phyloP scores from a whole-genome alignment of 2,329 filamentous ascomycete genomes.

The Diaporthe ilicicola region DNA sequence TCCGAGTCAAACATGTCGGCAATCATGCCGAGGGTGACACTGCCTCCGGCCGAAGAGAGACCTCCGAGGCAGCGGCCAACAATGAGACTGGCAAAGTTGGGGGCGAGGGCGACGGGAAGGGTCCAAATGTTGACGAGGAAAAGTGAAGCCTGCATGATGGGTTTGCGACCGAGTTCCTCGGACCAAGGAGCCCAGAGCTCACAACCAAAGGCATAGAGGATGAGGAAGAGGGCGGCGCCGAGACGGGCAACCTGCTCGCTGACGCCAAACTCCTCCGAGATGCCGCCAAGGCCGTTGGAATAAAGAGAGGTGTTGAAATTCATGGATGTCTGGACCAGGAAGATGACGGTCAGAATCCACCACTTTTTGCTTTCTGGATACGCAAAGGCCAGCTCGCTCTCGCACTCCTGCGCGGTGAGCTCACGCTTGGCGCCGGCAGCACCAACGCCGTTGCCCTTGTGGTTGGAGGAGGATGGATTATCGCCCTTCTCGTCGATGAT shows the following conservation, averaged over 20 bases:
- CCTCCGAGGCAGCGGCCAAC: slow-evolving; percentile 76
- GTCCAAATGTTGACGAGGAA: slow-evolving; percentile 83
- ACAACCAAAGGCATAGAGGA: slow-evolving; percentile 85
- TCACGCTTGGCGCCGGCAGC: slow-evolving; percentile 40
- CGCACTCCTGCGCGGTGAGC: slow-evolving; percentile 67
- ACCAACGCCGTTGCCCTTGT: slow-evolving; percentile 33
- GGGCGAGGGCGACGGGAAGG: slow-evolving; percentile 75
- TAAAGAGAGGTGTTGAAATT: slow-evolving; percentile 82
- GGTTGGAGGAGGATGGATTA: neutral
- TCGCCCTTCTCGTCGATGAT: slow-evolving; percentile 26
- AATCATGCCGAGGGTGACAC: slow-evolving; percentile 78
- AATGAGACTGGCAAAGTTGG: slow-evolving; percentile 76
- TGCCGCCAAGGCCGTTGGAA: slow-evolving; percentile 73
- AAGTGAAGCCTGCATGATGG: slow-evolving; percentile 76
- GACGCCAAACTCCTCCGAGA: slow-evolving; percentile 73
- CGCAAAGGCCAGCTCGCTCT: slow-evolving; percentile 70
- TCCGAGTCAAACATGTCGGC: slow-evolving; percentile 78
- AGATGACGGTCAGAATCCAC: slow-evolving; percentile 77
- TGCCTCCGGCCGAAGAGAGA: slow-evolving; percentile 75
- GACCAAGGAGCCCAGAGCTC: slow-evolving; percentile 91
- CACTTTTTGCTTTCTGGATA: slow-evolving; percentile 73
- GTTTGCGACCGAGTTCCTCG: slow-evolving; percentile 82
- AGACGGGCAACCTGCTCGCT: slow-evolving; percentile 73
- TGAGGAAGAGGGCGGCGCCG: slow-evolving; percentile 81
- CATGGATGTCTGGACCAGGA: slow-evolving; percentile 79